Evolutionary conservation across 164 flowering plant species (phyloP), one percentile per base, ranked within the genome.

Genomic region (Macadamia integrifolia): DNA sequence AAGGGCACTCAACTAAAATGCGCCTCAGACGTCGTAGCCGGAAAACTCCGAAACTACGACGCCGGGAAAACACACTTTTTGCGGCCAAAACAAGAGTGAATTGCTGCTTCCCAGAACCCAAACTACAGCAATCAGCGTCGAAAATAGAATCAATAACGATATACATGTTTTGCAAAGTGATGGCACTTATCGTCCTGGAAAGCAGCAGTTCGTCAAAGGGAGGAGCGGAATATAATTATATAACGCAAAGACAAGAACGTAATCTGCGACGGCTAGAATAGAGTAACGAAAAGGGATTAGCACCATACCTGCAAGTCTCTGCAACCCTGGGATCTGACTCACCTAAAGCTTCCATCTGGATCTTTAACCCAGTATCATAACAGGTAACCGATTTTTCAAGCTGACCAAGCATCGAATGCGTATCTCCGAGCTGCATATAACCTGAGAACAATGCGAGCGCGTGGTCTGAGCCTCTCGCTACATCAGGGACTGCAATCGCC

Each of bases 361-460:
- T 86, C 85, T 83, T 81, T 72, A 92, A 76, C 3, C 97, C 98
- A 17, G 82, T 84, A 66, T 82, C 86, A 59, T 95, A 95, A 67
- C 87, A 84, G 10, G 73, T 83, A 40, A 95, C 86, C 7, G 94
- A 86, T 65, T 82, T 82, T 76, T 92, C 98, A 42, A 89, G 81
- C 75, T 87, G 88, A 0, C 97, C 99, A 1, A 95, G 83, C 99
- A 92, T 92, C 53, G 97, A 90, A 69, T 79, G 85, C 66, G 99
- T 92, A 67, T 95, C 99, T 1, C 99, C 99, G 2, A 95, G 78
- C 82, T 95, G 99, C 99, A 95, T 95, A 70, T 85, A 79, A 52
- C 99, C 99, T 0, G 97, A 90, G 71, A 95, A 95, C 32, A 85
- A 87, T 0, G 98, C 99, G 3, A 95, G 86, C 29, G 98, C 94